Evolutionary conservation across 495 filamentous ascomycete genomes (phyloP).

Genomic region (Daldinia caldariorum): DNA sequence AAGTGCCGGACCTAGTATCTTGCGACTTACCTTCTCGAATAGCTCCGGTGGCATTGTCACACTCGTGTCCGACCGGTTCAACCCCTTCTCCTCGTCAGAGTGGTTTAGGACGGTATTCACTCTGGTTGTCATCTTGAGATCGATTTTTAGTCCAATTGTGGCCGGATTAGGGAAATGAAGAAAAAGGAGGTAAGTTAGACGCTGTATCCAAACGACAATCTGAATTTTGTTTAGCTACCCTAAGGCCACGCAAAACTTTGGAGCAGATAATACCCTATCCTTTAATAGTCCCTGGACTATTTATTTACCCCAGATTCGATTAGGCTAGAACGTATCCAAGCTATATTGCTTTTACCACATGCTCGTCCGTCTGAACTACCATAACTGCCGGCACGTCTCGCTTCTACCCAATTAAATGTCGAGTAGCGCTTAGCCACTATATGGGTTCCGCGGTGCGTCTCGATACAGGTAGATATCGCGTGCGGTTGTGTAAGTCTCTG

Average conservation of each 20-base stretch:
- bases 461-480: background rate
- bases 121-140: slow-evolving; percentile 36
- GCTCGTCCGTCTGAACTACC: slow-evolving; percentile 5
- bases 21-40: slow-evolving; percentile 60
- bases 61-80: slow-evolving; percentile 50
- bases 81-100: slow-evolving; percentile 53
- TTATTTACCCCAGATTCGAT: slow-evolving; percentile 15
- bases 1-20: background rate
- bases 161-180: background rate
- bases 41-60: slow-evolving; percentile 64
- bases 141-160: background rate
- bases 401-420: slow-evolving; percentile 20
- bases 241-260: background rate
- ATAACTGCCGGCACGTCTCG: slow-evolving; percentile 26
- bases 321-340: slow-evolving; percentile 24
- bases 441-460: slow-evolving; percentile 12
- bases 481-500: slow-evolving; percentile 22
- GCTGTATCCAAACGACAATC: background rate
- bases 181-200: background rate
- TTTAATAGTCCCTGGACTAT: slow-evolving; percentile 26
- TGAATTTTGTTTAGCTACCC: background rate
- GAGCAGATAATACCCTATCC: slow-evolving; percentile 5
- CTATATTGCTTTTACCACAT: slow-evolving; percentile 18
- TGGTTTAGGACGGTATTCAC: slow-evolving; percentile 9
- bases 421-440: slow-evolving; percentile 29